These are phyloP conservation scores for Suillus weaverae DNA, from an alignment of 768 basidiomycete species.

Conservation along the genomic window DNA sequence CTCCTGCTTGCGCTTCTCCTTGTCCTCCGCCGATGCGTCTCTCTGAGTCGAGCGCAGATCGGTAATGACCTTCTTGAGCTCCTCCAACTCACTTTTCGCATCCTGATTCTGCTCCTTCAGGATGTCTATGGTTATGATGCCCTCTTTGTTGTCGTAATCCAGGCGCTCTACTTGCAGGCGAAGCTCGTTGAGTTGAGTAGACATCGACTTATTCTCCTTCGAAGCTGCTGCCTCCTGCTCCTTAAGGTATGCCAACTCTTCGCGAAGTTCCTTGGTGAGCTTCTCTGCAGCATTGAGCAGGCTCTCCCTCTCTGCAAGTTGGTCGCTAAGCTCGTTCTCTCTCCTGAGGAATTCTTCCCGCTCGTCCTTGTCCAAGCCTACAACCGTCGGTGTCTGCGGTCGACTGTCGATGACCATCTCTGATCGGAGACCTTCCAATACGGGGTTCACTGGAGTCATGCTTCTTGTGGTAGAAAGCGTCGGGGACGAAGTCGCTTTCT, in stretches of 20 bases:
- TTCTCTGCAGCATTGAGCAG: conserved; percentile 79
- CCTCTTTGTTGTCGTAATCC: conserved; percentile 95
- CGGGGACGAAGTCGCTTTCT: conserved; percentile 55
- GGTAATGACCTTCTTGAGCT: conserved; percentile 74
- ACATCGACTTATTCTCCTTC: conserved; percentile 94
- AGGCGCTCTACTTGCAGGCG: conserved; percentile 88
- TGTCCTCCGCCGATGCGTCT: conserved; percentile 89
- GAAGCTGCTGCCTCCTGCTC: conserved; percentile 83
- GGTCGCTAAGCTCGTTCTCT: conserved; percentile 95
- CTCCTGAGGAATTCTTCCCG: conserved; percentile 93
- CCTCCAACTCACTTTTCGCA: conserved; percentile 84
- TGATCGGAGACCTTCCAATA: conserved; percentile 65
- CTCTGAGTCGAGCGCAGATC: conserved; percentile 82
- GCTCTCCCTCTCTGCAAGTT: conserved; percentile 89
- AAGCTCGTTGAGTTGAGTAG: conserved; percentile 89
- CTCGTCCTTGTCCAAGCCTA: conserved; percentile 92
- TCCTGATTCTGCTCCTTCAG: conserved; percentile 94
- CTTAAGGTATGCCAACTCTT: conserved; percentile 87
- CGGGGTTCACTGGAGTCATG: conserved; percentile 74
- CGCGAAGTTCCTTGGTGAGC: conserved; percentile 81
- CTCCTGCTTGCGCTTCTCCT: conserved; percentile 98
- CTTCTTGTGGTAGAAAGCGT: conserved; percentile 67
- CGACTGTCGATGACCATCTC: conserved; percentile 67
- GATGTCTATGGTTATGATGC: conserved; percentile 88
- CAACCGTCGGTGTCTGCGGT: conserved; percentile 89